Evolutionary conservation across 768 basidiomycete genomes (phyloP).

Genomic region (Mycena capillaripes): DNA sequence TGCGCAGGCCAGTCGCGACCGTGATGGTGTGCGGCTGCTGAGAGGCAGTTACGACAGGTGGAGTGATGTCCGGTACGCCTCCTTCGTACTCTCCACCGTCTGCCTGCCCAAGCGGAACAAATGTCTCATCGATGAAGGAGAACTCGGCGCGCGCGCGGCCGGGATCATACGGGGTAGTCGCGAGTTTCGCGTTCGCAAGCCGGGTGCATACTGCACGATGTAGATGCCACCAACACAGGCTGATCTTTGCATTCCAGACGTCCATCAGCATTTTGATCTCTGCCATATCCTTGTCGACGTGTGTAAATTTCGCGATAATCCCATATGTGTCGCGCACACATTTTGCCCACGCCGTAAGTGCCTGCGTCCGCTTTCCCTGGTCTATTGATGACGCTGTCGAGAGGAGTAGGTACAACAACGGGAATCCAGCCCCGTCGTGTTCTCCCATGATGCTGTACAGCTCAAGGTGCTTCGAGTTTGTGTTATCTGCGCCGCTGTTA

Average conservation of each 20-base stretch:
- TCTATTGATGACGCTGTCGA: conserved; percentile 39
- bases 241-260: conserved; percentile 34
- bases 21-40: not conserved
- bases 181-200: conserved; percentile 23
- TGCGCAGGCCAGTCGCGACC: conserved; percentile 3
- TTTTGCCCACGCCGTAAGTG: conserved; percentile 35
- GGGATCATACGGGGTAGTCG: conserved; percentile 37
- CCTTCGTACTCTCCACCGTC: conserved; percentile 16
- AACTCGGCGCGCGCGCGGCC: conserved; percentile 30
- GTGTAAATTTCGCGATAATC: conserved; percentile 22
- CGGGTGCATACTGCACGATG: conserved; percentile 19
- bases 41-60: not conserved
- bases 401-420: conserved; percentile 39
- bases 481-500: conserved; percentile 25
- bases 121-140: conserved; percentile 32
- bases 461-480: conserved; percentile 41
- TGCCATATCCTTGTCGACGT: conserved; percentile 40
- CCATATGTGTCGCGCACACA: conserved; percentile 31
- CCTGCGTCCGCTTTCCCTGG: conserved; percentile 35
- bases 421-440: conserved; percentile 41
- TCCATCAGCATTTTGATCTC: conserved; percentile 23
- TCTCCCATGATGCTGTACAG: conserved; percentile 42
- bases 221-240: conserved; percentile 39
- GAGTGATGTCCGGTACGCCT: not conserved
- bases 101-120: conserved; percentile 10